Evolutionary conservation across 2,329 filamentous ascomycete species (phyloP).

Genomic region (Penicillium sp.): DNA sequence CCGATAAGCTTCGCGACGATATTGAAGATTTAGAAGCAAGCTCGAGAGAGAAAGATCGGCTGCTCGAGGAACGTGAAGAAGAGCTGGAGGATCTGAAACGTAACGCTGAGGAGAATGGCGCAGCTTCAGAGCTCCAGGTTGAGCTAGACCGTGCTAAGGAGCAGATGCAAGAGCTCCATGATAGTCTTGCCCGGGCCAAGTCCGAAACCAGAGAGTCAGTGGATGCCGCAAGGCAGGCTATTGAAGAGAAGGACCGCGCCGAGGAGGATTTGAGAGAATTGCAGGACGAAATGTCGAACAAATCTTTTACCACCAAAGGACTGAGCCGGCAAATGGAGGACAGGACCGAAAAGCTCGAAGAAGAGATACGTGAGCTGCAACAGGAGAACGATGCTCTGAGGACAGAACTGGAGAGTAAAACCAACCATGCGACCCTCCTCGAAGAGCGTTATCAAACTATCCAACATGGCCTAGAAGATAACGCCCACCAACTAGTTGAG

Average conservation of each 20-base stretch:
- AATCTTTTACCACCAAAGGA: slow-evolving; percentile 73
- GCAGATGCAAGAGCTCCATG: slow-evolving; percentile 47
- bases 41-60: slow-evolving; percentile 70
- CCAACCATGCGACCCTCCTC: slow-evolving; percentile 46
- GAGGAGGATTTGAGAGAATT: slow-evolving; percentile 61
- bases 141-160: slow-evolving; percentile 49
- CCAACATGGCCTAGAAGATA: slow-evolving; percentile 41
- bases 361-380: slow-evolving; percentile 59
- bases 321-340: slow-evolving; percentile 74
- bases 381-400: slow-evolving; percentile 48
- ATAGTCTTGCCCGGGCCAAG: slow-evolving; percentile 41
- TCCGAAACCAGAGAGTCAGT: slow-evolving; percentile 42
- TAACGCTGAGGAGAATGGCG: slow-evolving; percentile 43
- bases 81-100: slow-evolving; percentile 57
- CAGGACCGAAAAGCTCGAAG: slow-evolving; percentile 64
- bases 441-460: slow-evolving; percentile 50
- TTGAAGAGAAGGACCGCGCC: slow-evolving; percentile 52
- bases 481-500: slow-evolving; percentile 43
- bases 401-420: slow-evolving; percentile 47
- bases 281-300: slow-evolving; percentile 75
- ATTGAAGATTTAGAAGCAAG: slow-evolving; percentile 75
- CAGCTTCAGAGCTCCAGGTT: slow-evolving; percentile 50
- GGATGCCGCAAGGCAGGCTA: slow-evolving; percentile 50
- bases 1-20: slow-evolving; percentile 69
- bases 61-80: slow-evolving; percentile 72